These are phyloP conservation scores for Dacryopinax primogenitus DNA, from an alignment of 768 basidiomycete genomes.

Conservation along the genomic window DNA sequence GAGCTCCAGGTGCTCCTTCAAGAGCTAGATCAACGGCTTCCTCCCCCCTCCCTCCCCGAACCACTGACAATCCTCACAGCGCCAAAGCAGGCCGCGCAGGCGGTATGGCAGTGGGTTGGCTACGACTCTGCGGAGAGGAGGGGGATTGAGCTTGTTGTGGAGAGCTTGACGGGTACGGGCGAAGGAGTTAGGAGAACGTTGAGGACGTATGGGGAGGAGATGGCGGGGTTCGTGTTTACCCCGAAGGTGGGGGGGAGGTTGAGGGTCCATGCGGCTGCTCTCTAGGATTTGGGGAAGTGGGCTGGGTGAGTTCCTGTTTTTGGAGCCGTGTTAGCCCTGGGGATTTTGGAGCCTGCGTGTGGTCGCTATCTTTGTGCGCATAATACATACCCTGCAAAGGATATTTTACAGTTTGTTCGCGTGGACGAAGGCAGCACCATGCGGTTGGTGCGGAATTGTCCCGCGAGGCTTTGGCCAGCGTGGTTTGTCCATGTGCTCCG, in stretches of 20 bases:
- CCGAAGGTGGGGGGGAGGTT: background rate
- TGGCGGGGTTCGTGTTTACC: background rate
- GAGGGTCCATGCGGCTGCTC: background rate
- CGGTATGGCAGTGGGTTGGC: background rate
- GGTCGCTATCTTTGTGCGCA: no score
- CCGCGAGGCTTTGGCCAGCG: no score
- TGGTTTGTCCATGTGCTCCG: no score
- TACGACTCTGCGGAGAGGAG: background rate
- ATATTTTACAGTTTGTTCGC: no score
- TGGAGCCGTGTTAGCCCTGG: no score
- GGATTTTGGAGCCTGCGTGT: no score
- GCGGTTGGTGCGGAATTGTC: no score
- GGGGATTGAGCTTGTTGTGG: background rate
- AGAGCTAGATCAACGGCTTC: background rate
- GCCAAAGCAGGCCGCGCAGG: background rate
- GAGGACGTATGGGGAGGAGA: background rate
- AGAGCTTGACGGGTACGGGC: background rate
- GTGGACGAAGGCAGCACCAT: no score
- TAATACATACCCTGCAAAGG: no score
- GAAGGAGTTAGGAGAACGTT: background rate
- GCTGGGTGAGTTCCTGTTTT: background rate
- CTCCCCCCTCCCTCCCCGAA: background rate
- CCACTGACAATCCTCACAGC: background rate
- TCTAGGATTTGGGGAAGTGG: background rate
- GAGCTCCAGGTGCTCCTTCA: background rate